Base-by-base conservation (phyloP, 108 stramenopile genomes). In the Mayamaea pseudoterrestris region DNA sequence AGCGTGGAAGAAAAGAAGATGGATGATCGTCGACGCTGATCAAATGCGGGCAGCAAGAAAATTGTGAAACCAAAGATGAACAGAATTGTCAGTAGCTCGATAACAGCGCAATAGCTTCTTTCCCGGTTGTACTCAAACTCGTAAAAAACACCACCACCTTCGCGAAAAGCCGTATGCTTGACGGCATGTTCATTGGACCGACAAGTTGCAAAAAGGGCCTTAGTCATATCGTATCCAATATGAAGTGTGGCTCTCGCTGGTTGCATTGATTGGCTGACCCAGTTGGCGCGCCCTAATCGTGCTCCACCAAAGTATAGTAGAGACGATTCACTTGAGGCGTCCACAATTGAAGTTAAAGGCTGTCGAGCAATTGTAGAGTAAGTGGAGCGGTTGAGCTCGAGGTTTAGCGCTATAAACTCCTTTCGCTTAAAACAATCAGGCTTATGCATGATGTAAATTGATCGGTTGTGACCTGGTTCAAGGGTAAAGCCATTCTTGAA, bases 361-460 rank as follows among this genome's bases (percentile, higher is more conserved):
- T 14, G 37, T 3, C 16, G 37, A 14, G 16, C 20, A 5, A 20
- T 6, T 18, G 37, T 3, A 5, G 37, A 5, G 37, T 39, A 39
- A 14, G 8, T 20, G 20, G 3, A 5, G 5, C 20, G 5, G 3
- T 39, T 39, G 5, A 3, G 44, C 30, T 70, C 76, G 27, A 79
- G 57, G 3, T 65, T 63, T 8, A 83, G 34, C 2, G 74, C 57
- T 25, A 74, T 50, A 41, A 63, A 84, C 7, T 78, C 74, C n/a
- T 69, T 42, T 29, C 49, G 61, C 36, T 50, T 60, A 9, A 46
- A 55, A 28, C 84, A 87, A 44, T 76, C 75, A n/a, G 80, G 63
- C 25, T 50, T 37, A 35, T 82, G 73, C 44, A 80, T 61, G 31
- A 87, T 50, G 43, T 64, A 80, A 26, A 87, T 55, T 3, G 73